Evolutionary conservation across 495 filamentous ascomycete species (phyloP).

Genomic region (Parathielavia appendiculata): DNA sequence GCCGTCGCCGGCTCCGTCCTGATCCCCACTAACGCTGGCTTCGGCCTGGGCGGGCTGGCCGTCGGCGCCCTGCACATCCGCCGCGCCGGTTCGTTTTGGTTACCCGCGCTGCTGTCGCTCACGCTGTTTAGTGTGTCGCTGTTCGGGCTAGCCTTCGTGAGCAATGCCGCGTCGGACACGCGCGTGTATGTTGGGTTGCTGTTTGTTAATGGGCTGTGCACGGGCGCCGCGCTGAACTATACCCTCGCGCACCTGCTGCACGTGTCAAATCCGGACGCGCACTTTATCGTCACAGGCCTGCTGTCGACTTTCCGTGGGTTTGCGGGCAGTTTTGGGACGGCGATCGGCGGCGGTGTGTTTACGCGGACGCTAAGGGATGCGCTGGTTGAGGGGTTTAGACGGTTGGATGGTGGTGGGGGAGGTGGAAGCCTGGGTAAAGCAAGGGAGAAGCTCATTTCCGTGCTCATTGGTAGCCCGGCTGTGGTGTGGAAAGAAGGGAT

Average conservation of each 20-base stretch:
- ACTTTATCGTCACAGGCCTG: constrained; percentile 67
- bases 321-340: constrained; percentile 68
- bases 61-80: constrained; percentile 68
- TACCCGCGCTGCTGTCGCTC: constrained; percentile 51
- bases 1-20: constrained; percentile 65
- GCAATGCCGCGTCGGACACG: constrained; percentile 43
- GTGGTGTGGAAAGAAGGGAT: constrained; percentile 48
- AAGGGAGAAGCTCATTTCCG: constrained; percentile 53
- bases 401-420: constrained; percentile 30
- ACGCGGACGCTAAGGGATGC: constrained; percentile 51
- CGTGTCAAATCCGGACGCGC: constrained; percentile 53
- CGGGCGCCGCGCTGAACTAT: constrained; percentile 69
- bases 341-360: constrained; percentile 73
- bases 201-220: constrained; percentile 63
- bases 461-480: constrained; percentile 64
- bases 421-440: constrained; percentile 31
- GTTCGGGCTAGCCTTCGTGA: constrained; percentile 45
- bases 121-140: constrained; percentile 50
- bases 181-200: constrained; percentile 48
- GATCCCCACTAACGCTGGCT: constrained; percentile 70
- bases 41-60: constrained; percentile 62
- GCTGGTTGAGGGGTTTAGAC: constrained; percentile 52
- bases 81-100: constrained; percentile 59
- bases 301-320: constrained; percentile 69
- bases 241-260: constrained; percentile 70